A percentile compares a stretch with the other conserved stretches of the same genome.
Conservation (phyloP, 176 grass and related monocot genomes). For the Eragrostis curvula region DNA sequence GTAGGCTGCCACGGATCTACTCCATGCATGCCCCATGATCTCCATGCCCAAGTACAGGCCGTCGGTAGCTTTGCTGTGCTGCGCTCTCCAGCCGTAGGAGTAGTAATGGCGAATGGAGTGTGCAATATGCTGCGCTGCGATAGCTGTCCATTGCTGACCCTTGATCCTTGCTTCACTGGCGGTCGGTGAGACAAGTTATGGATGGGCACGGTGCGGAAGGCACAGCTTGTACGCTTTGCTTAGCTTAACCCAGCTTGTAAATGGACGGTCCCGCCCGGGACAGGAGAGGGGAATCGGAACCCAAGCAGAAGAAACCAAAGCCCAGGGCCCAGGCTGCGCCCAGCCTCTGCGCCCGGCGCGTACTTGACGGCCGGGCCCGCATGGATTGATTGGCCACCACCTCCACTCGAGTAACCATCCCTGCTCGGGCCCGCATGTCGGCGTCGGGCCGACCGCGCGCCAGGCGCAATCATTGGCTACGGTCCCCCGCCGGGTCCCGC, state of each 20-base stretch:
- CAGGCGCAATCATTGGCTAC: conserved; percentile 76
- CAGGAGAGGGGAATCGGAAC: background rate
- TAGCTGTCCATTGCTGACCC: background rate
- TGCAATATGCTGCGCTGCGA: conserved; percentile 10
- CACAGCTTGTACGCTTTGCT: too few relatives aligned
- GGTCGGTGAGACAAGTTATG: conserved; percentile 14
- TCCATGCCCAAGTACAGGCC: background rate
- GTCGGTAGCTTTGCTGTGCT: background rate
- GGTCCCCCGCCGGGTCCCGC: conserved; percentile 22
- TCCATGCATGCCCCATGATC: background rate
- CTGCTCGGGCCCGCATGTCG: conserved; percentile 36
- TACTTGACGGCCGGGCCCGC: background rate
- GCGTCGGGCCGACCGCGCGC: conserved; percentile 51
- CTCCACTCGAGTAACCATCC: background rate
- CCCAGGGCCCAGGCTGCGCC: background rate
- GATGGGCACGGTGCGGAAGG: conserved; percentile 2
- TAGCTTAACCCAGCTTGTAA: background rate
- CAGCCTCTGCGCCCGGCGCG: background rate
- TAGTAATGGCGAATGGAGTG: background rate
- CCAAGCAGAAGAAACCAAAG: conserved; percentile 6
- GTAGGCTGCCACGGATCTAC: background rate
- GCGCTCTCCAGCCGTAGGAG: background rate
- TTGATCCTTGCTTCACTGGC: background rate
- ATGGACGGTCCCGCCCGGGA: background rate
- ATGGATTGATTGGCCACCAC: background rate